Evolutionary conservation across 1,284 basidiomycete species (phyloP).

Genomic region (Rhizoctonia solani): DNA sequence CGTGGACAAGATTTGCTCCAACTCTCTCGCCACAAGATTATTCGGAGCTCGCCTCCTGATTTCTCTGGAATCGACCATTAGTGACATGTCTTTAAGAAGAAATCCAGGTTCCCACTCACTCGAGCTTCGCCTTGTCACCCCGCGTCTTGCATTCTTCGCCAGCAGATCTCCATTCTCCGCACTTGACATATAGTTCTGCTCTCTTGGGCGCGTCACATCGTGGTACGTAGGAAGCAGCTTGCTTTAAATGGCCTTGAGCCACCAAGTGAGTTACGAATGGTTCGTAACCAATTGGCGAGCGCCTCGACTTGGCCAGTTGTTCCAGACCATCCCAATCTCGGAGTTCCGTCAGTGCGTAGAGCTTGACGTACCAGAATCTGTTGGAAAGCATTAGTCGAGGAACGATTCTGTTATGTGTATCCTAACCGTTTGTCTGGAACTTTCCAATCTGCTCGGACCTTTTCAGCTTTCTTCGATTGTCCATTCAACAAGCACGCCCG

Average conservation of each 20-base stretch:
- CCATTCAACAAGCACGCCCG: slow-evolving; percentile 73
- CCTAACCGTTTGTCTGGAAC: slow-evolving; percentile 93
- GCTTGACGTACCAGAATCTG: slow-evolving; percentile 91
- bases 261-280: slow-evolving; percentile 85
- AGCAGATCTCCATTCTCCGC: slow-evolving; percentile 85
- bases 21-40: slow-evolving; percentile 73
- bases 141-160: slow-evolving; percentile 86
- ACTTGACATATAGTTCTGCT: slow-evolving; percentile 83
- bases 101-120: slow-evolving; percentile 58
- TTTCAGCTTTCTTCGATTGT: slow-evolving; percentile 84
- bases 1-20: slow-evolving; percentile 62
- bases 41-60: slow-evolving; percentile 74
- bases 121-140: slow-evolving; percentile 76
- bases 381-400: not conserved
- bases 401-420: slow-evolving; percentile 36
- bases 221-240: slow-evolving; percentile 75
- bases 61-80: slow-evolving; percentile 52
- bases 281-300: slow-evolving; percentile 95
- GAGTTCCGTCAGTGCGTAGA: slow-evolving; percentile 76
- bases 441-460: slow-evolving; percentile 82
- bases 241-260: slow-evolving; percentile 67
- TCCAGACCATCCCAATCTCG: slow-evolving; percentile 86
- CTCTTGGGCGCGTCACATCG: slow-evolving; percentile 83
- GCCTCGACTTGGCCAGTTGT: slow-evolving; percentile 78
- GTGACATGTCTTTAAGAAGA: slow-evolving; percentile 33